These are phyloP conservation scores for Candida verbasci DNA, from an alignment of 805 yeast genomes.

Conservation along the genomic window DNA sequence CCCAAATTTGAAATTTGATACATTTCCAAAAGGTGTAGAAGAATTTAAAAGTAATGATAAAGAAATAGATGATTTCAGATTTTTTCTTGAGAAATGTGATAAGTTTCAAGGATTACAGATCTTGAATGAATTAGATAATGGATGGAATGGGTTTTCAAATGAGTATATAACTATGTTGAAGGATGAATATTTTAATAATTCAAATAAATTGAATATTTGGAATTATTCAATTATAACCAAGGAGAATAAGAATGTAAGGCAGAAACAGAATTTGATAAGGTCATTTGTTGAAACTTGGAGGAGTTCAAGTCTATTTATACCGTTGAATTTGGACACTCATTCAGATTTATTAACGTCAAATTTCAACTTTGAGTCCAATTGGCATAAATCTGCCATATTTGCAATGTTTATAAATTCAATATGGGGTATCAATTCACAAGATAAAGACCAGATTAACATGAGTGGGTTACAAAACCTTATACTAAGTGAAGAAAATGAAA, in stretches of 20 bases:
- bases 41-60: slow-evolving; percentile 44
- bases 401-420: slow-evolving; percentile 27
- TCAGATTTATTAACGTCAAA: slow-evolving; percentile 7
- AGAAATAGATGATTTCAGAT: slow-evolving; percentile 53
- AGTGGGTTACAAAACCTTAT: slow-evolving; percentile 39
- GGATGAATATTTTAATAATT: slow-evolving; percentile 59
- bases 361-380: slow-evolving; percentile 10
- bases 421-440: slow-evolving; percentile 38
- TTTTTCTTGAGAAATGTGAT: slow-evolving; percentile 72
- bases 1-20: slow-evolving; percentile 38
- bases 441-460: slow-evolving; percentile 33
- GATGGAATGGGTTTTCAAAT: slow-evolving; percentile 78
- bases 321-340: slow-evolving; percentile 32
- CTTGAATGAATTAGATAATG: slow-evolving; percentile 65
- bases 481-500: slow-evolving; percentile 36
- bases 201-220: slow-evolving; percentile 35
- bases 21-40: slow-evolving; percentile 52
- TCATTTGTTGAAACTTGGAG: slow-evolving; percentile 43
- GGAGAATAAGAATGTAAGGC: slow-evolving; percentile 1
- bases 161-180: slow-evolving; percentile 48
- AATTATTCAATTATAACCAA: slow-evolving; percentile 21
- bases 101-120: slow-evolving; percentile 65
- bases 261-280: slow-evolving; percentile 39
- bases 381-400: slow-evolving; percentile 18
- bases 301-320: slow-evolving; percentile 52